Evolutionary conservation across 305 asterid species (phyloP), one percentile per base, ranked within the genome.

Genomic region (Fraxinus albicans): DNA sequence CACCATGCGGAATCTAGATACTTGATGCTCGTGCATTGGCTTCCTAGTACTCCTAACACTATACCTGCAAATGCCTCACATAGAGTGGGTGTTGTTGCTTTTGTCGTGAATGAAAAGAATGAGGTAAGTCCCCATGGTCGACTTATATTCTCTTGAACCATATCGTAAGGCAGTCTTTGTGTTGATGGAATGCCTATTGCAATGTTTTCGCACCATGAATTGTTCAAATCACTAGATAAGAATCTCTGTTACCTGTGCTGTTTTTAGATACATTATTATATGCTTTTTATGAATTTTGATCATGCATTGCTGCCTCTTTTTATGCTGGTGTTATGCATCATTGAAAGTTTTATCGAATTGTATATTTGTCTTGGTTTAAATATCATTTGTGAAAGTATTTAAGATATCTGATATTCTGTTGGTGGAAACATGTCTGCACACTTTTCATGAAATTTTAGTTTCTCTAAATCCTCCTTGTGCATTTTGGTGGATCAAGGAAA

Each of bases 21-120:
- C 82, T 84, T 96, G 94, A 96, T 96, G 99, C 98, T 96, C 42
- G 98, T 88, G 78, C 91, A 85, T 83, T 96, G 99, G 99, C 94
- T 96, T 80, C 94, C 98, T 75, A 77, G 36, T 67, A 81, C 92
- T 40, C 60, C 88, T 34, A 96, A 88, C 84, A 91, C 93, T 79
- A 84, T 96, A 79, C 99, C 99, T 10, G 97, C 93, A 44, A 92
- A 94, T 89, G 98, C 98, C 81, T 90, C 97, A 0, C 99, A 96
- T 75, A 88, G 97, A 87, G 99, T 96, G 85, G 95, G 98, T 55
- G 86, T 96, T 80, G 98, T 93, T 82, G 99, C 98, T 58, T 96
- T 94, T 8, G 93, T 96, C 77, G 79, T 89, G 88, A 94, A 96
- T 81, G 91, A 91, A 86, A 96, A 89, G 82, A 89, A 91, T 35